Evolutionary conservation across 495 filamentous ascomycete species (phyloP), one percentile per base, ranked within the genome.

Genomic region (Pseudevernia furfuracea): DNA sequence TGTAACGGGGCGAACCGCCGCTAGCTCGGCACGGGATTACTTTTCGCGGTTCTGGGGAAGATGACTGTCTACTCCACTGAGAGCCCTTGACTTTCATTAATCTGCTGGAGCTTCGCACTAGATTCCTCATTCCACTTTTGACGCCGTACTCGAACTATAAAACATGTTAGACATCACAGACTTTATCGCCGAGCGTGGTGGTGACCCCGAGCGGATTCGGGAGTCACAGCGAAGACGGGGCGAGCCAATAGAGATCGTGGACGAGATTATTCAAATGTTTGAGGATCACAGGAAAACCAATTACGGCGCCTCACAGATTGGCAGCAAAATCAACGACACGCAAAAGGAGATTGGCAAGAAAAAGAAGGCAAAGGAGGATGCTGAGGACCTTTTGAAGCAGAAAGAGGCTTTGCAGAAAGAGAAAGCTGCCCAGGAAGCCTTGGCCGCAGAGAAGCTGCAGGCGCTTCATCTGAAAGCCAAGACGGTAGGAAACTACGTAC

Each of bases 351-450:
- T 97, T 71, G 91, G 89, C 23, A 79, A 81, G 66, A 96, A 92
- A 81, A 96, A 96, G 79, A 98, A 96, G 87, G 89, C 87, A 56
- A 96, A 95, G 75, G 91, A 96, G 76, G 85, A 92, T 74, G 88
- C 89, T 21, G 82, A 80, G 67, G 85, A 87, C 19, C 75, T 96
- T 67, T 74, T 97, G 69, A 74, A 82, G 68, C 78, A 91, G 70
- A 97, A 96, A 74, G 79, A 79, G 38, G 81, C 82, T 0, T 77
- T 97, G 32, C 87, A 92, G 72, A 86, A 88, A 71, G 79, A 87
- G 71, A 95, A 94, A 76, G 90, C 90, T 76, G 81, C 81, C 12
- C 80, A 92, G 30, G 85, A 93, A 69, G 84, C 89, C 55, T 74
- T 80, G 46, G 92, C 90, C 3, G 75, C 78, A 17, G 83, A 87